These are phyloP conservation scores for Penicillium sp. DNA, from an alignment of 2,329 filamentous ascomycete genomes.

Conservation along the genomic window DNA sequence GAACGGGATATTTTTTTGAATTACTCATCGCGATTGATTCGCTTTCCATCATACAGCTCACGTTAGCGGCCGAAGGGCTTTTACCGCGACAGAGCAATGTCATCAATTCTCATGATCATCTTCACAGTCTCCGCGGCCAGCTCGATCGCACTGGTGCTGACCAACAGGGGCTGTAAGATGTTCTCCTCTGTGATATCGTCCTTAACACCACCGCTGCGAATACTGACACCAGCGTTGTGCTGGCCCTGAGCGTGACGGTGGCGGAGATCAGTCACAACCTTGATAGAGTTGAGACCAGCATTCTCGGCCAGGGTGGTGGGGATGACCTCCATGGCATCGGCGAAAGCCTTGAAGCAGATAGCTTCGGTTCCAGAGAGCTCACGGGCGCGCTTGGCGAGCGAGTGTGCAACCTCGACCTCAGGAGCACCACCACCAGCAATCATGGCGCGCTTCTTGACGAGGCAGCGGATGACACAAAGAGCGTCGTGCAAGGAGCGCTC, in stretches of 20 bases:
- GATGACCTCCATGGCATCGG: conserved; percentile 94
- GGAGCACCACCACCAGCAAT: conserved; percentile 95
- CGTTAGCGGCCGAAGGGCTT: conserved; percentile 15
- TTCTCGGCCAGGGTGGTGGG: conserved; percentile 97
- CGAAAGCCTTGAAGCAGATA: conserved; percentile 99
- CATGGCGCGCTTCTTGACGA: conserved; percentile 99
- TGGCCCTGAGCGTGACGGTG: conserved; percentile 94
- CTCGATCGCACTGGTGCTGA: conserved; percentile 97
- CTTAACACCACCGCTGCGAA: conserved; percentile 96
- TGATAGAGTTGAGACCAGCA: conserved; percentile 96
- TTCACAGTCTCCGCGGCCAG: conserved; percentile 97
- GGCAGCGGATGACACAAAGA: conserved; percentile 92
- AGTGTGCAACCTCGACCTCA: conserved; percentile 92
- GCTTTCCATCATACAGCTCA: conserved; percentile 30
- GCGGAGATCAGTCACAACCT: conserved; percentile 93
- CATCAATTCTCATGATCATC: conserved; percentile 76
- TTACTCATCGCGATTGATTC: conserved; percentile 28
- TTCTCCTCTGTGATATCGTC: conserved; percentile 96
- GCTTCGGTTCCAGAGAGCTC: conserved; percentile 87
- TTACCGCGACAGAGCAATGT: conserved; percentile 59
- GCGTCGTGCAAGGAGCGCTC: conserved; percentile 96
- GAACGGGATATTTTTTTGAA: conserved; percentile 25
- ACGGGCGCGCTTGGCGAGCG: conserved; percentile 78
- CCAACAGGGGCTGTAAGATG: conserved; percentile 90
- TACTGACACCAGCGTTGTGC: conserved; percentile 94